Evolutionary conservation across 2,329 filamentous ascomycete genomes (phyloP).

Genomic region (Cryphonectria japonica): DNA sequence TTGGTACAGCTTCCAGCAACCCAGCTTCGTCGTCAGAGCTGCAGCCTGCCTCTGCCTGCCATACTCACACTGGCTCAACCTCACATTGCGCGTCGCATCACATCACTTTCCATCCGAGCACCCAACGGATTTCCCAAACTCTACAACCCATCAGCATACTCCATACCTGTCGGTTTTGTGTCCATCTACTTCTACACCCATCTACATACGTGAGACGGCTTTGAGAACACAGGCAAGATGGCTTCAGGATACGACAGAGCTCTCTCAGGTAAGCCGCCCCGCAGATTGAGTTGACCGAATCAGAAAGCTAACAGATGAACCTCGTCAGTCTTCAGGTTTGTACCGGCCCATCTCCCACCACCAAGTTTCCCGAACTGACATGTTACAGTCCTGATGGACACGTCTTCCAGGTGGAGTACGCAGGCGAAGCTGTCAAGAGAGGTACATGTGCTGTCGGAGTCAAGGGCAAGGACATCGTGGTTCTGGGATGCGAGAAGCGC

Average conservation of each 20-base stretch:
- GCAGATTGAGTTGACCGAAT: slow-evolving; percentile 22
- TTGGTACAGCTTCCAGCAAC: slow-evolving; percentile 10
- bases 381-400: slow-evolving; percentile 87
- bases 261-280: slow-evolving; percentile 78
- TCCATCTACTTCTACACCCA: not conserved
- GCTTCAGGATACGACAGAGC: slow-evolving; percentile 98
- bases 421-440: slow-evolving; percentile 97
- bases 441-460: slow-evolving; percentile 98
- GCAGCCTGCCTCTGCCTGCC: slow-evolving; percentile 30
- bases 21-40: slow-evolving; percentile 33
- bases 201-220: not conserved
- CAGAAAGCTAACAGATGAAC: slow-evolving; percentile 47
- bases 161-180: not conserved
- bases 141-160: slow-evolving; percentile 23
- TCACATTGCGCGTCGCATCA: slow-evolving; percentile 28
- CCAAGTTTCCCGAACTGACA: slow-evolving; percentile 12
- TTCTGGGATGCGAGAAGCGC: slow-evolving; percentile 96
- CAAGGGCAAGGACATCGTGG: slow-evolving; percentile 92
- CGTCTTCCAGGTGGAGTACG: slow-evolving; percentile 99
- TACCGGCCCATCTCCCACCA: slow-evolving; percentile 40
- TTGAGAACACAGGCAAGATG: slow-evolving; percentile 50
- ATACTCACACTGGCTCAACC: slow-evolving; percentile 8
- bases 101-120: slow-evolving; percentile 12
- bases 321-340: slow-evolving; percentile 78
- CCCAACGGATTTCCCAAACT: slow-evolving; percentile 18